A percentile compares a stretch with the other conserved stretches of the same genome.
Evolutionary conservation across 495 filamentous ascomycete genomes (phyloP).

Genomic region (Viridothelium virens): DNA sequence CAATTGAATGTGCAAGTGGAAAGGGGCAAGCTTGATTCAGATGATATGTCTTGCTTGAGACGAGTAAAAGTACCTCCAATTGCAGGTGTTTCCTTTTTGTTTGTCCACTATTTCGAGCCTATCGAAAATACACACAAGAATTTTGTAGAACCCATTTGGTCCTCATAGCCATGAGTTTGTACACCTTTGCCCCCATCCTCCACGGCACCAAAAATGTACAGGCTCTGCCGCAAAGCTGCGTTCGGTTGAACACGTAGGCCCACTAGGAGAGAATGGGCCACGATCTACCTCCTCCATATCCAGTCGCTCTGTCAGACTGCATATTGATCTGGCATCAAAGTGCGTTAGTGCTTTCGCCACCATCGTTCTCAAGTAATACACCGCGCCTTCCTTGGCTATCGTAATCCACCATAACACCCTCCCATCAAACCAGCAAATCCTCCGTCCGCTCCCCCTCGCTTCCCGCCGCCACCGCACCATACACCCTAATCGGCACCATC

Average conservation of each 20-base stretch:
- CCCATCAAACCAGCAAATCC: constrained; percentile 7
- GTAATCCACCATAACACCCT: neutral
- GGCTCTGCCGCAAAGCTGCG: neutral
- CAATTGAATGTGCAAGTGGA: too few relatives aligned
- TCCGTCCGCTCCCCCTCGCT: constrained; percentile 18
- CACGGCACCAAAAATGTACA: neutral
- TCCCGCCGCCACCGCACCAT: constrained; percentile 52
- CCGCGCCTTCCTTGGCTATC: neutral
- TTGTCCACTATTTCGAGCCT: neutral
- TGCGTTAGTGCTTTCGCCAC: neutral
- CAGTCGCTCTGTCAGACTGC: neutral
- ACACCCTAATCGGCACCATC: constrained; percentile 71
- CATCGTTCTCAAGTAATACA: neutral
- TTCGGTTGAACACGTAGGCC: neutral
- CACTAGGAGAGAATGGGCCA: neutral
- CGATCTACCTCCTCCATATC: neutral
- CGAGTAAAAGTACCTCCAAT: neutral
- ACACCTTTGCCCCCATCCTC: neutral
- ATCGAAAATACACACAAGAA: neutral
- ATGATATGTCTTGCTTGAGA: too few relatives aligned
- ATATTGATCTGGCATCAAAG: neutral
- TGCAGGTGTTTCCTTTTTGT: neutral
- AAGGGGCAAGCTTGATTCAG: too few relatives aligned
- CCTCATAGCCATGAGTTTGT: neutral
- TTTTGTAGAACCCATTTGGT: neutral